A percentile compares a stretch with the other conserved stretches of the same genome.
Evolutionary conservation across 2,329 filamentous ascomycete genomes (phyloP).

Genomic region (Colletotrichum lini): DNA sequence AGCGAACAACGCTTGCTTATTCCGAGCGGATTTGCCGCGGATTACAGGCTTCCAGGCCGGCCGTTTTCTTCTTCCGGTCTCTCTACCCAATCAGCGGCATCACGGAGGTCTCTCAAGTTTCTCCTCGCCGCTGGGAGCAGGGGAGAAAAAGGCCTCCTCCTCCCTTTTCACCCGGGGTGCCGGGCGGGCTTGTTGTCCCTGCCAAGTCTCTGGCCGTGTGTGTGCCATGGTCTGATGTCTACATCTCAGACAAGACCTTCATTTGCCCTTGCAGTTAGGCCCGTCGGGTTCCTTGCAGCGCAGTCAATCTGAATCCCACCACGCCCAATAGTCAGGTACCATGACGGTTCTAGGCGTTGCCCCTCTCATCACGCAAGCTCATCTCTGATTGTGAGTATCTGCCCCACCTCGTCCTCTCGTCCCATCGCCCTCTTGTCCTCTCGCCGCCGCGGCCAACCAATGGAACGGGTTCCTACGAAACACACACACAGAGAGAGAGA

Average conservation of each 20-base stretch:
- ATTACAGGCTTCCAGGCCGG: constrained; percentile 16
- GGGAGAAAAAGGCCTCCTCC: background rate
- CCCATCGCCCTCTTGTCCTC: no score
- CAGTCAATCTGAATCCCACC: constrained; percentile 32
- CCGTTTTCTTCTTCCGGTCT: constrained; percentile 17
- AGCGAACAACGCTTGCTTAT: constrained; percentile 33
- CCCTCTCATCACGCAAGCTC: constrained; percentile 13
- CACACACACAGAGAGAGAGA: no score
- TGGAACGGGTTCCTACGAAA: constrained; percentile 25
- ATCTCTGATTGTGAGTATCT: background rate
- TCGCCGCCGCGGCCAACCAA: background rate
- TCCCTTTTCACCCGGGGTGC: constrained; percentile 20
- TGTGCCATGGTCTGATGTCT: constrained; percentile 21
- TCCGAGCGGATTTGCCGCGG: constrained; percentile 1
- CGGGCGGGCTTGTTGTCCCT: constrained; percentile 14
- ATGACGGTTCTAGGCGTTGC: background rate
- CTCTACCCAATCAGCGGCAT: constrained; percentile 8
- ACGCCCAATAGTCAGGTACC: constrained; percentile 7
- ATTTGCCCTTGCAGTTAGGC: constrained; percentile 35
- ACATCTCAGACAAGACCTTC: constrained; percentile 32
- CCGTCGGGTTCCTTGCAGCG: constrained; percentile 35
- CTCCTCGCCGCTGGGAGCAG: constrained; percentile 9
- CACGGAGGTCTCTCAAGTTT: background rate
- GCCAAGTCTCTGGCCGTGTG: constrained; percentile 21
- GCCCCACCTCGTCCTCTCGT: background rate